phyloP scores from a whole-genome alignment of 257 asterid genomes.

The Przewalskia tangutica region DNA sequence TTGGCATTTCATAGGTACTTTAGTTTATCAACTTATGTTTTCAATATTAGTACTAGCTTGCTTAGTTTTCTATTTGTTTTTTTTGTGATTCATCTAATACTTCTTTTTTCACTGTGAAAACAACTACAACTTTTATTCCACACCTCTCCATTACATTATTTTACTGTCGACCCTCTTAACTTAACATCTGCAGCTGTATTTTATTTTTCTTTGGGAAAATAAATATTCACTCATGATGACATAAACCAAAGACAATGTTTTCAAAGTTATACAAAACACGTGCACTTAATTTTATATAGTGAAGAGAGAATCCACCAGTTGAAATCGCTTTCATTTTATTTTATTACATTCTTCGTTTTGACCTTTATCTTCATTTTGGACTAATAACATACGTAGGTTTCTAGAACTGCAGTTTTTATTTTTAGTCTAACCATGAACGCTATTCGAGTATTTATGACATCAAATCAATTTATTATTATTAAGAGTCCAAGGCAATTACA shows the following conservation, averaged over 20 bases:
- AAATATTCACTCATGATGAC: neutral
- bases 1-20: neutral
- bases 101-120: neutral
- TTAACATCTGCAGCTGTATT: neutral
- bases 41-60: neutral
- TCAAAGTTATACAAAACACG: neutral
- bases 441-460: neutral
- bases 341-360: neutral
- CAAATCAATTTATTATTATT: neutral
- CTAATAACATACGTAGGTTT: neutral
- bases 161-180: neutral
- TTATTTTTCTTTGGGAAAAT: neutral
- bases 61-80: neutral
- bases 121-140: neutral
- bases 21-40: neutral
- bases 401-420: neutral
- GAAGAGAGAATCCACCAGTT: too few relatives aligned
- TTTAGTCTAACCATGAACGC: neutral
- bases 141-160: neutral
- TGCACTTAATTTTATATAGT: neutral
- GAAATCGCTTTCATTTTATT: neutral
- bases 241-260: neutral
- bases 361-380: neutral
- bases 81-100: neutral
- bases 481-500: neutral